These are phyloP conservation scores for Peronospora farinosa DNA, from an alignment of 352 stramenopile genomes.

Conservation along the genomic window DNA sequence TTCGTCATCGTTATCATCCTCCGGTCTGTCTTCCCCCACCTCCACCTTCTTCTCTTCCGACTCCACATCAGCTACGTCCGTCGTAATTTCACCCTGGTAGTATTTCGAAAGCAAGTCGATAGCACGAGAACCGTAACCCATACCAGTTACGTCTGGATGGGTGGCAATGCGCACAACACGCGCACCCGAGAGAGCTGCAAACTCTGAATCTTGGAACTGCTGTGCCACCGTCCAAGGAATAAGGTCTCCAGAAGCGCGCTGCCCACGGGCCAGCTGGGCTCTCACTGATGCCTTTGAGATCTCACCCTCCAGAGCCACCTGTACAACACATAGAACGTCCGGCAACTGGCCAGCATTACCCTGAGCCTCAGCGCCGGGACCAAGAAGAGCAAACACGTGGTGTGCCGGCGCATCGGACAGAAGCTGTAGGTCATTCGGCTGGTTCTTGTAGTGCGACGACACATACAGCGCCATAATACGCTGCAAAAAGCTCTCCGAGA, in stretches of 20 bases:
- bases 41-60: conserved; percentile 20
- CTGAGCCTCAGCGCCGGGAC: conserved; percentile 88
- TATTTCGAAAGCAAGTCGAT: conserved; percentile 95
- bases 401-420: conserved; percentile 97
- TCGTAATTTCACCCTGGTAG: conserved; percentile 95
- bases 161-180: conserved; percentile 97
- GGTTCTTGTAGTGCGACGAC: conserved; percentile 99
- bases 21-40: conserved; percentile 26
- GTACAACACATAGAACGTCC: conserved; percentile 97
- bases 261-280: conserved; percentile 92
- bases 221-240: conserved; percentile 99
- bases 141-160: conserved; percentile 93
- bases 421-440: conserved; percentile 98
- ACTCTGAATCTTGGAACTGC: conserved; percentile 99
- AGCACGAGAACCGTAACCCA: conserved; percentile 96
- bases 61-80: conserved; percentile 33
- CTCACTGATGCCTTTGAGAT: conserved; percentile 95
- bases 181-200: conserved; percentile 94
- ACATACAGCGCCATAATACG: conserved; percentile 95
- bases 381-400: conserved; percentile 96
- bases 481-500: conserved; percentile 94
- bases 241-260: conserved; percentile 95
- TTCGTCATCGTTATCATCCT: conserved; percentile 14
- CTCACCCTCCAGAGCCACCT: conserved; percentile 95
- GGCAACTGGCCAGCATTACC: conserved; percentile 89